These are phyloP conservation scores for Draba incana DNA, from an alignment of 345 rosid species.

Conservation along the genomic window DNA sequence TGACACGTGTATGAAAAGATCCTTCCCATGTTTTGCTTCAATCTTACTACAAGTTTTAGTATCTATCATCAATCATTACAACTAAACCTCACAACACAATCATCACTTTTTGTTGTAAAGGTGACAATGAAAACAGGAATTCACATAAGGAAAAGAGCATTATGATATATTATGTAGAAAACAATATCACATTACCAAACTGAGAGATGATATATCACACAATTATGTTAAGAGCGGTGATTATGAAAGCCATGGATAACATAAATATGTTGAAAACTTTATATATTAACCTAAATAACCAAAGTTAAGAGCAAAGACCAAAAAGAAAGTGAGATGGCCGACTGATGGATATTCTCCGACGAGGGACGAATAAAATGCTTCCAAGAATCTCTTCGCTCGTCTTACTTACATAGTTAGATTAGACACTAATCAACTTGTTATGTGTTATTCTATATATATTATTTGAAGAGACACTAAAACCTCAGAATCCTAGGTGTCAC, in stretches of 20 bases:
- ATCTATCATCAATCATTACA: conserved; percentile 37
- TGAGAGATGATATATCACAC: conserved; percentile 2
- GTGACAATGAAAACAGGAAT: conserved; percentile 6
- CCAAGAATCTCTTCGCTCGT: no score
- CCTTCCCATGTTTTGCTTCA: conserved; percentile 38
- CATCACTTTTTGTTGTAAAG: conserved; percentile 5
- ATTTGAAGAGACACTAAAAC: no score
- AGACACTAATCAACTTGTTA: no score
- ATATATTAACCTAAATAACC: neutral
- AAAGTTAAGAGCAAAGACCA: neutral
- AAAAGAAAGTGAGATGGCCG: no score
- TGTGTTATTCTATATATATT: no score
- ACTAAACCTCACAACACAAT: conserved; percentile 16
- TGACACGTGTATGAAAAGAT: conserved; percentile 35
- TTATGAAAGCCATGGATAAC: neutral
- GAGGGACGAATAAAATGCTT: no score
- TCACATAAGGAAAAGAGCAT: neutral
- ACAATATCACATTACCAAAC: conserved; percentile 6
- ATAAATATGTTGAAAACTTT: neutral
- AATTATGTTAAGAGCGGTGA: neutral
- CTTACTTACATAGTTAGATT: no score
- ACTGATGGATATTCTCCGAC: no score
- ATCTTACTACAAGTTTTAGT: conserved; percentile 40
- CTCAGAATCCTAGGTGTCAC: no score
- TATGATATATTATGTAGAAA: neutral